Base-by-base conservation (phyloP, 768 basidiomycete species). In the Xerocomellus amylosporus region DNA sequence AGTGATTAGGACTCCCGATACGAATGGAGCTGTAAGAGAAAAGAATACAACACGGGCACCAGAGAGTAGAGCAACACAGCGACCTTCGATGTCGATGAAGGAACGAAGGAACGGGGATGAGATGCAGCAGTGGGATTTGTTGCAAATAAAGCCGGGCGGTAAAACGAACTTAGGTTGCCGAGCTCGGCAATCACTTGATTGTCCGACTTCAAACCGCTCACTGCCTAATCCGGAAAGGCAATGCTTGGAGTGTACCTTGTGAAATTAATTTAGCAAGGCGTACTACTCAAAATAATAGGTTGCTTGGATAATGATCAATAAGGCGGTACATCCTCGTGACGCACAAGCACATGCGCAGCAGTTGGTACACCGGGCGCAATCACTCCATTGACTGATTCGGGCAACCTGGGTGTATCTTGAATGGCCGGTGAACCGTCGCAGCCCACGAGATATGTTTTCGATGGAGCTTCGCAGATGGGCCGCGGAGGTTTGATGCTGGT, bases 141-240 rank as follows among this genome's bases (percentile, higher is more conserved):
- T 60, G 71, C 65, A 71, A 71, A 73, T 71, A 71, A 71, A 73
- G 71, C 71, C 71, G 63, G 62, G 71, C 70, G 70, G 67, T 60
- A 63, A 69, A 67, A 64, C 64, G 62, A 71, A 67, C 65, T 44
- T 72, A 57, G 64, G 66, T 73, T 71, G 71, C 71, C 70, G 70
- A 70, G 55, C 54, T 59, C 70, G 70, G 70, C 70, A 69, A 71
- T 71, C 69, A 73, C 46, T 67, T 67, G 59, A 56, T 55, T 69
- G 59, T 69, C 69, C 69, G 69, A 69, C 65, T 65, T 69, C 51
- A 64, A 66, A 59, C 69, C 66, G 68, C 68, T 64, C 68, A 70
- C 38, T 69, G 49, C 68, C 66, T 41, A 40, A 69, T 58, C 28
- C 5, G 42, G 55, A 51, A 54, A 56, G 66, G 68, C 67, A 38